Conservation (phyloP, 2,329 filamentous ascomycete genomes). For the Paecilomyces niveus region DNA sequence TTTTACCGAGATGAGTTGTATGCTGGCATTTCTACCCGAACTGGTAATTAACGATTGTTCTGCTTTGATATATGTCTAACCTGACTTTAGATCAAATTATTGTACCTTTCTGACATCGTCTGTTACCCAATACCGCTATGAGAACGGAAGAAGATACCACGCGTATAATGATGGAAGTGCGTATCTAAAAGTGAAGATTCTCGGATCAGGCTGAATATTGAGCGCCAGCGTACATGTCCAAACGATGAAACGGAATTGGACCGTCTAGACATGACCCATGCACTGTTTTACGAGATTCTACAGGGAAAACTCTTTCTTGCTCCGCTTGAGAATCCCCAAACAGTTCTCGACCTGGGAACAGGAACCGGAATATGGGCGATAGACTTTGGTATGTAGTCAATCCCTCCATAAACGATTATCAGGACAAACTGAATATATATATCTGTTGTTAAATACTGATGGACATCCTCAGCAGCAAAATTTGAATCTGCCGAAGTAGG, state of each 20-base stretch:
- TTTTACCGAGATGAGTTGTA: not conserved
- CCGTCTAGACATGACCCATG: not conserved
- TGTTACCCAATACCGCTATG: not conserved
- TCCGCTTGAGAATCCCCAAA: constrained; percentile 33
- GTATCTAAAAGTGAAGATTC: not conserved
- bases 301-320: constrained; percentile 39
- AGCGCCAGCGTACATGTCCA: not conserved
- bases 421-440: not conserved
- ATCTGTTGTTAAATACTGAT: not conserved
- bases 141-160: constrained; percentile 1
- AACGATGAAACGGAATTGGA: not conserved
- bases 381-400: constrained; percentile 14
- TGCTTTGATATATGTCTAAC: not conserved
- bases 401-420: not conserved
- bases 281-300: constrained; percentile 12
- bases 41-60: not conserved
- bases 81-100: not conserved
- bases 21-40: too few species aligned
- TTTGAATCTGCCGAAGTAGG: not conserved
- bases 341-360: constrained; percentile 44
- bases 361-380: constrained; percentile 53
- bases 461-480: not conserved
- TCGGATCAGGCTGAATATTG: not conserved
- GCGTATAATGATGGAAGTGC: not conserved
- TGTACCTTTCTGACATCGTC: not conserved